These are phyloP conservation scores for Pseudognaphalium luteoalbum DNA, from an alignment of 129 eudicot genomes.

Conservation along the genomic window DNA sequence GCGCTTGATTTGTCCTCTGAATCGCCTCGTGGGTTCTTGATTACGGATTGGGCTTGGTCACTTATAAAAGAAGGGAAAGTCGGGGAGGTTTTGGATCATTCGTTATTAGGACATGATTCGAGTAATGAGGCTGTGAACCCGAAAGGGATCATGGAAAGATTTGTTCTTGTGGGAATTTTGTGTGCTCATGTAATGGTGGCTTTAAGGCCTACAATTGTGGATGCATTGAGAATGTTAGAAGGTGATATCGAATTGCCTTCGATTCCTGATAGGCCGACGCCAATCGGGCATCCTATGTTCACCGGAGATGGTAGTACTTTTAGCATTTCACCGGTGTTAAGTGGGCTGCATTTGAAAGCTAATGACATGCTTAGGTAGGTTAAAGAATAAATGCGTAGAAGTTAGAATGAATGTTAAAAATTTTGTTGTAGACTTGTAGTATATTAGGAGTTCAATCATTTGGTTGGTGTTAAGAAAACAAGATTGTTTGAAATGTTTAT, in stretches of 20 bases:
- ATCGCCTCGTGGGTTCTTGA: conserved; percentile 54
- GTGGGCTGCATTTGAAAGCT: conserved; percentile 46
- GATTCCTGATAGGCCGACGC: conserved; percentile 73
- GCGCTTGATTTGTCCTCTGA: conserved; percentile 67
- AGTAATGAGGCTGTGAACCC: conserved; percentile 49
- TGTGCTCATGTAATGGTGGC: conserved; percentile 96
- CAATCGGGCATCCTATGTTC: conserved; percentile 65
- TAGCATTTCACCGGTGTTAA: conserved; percentile 66
- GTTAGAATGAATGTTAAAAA: not conserved
- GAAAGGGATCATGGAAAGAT: conserved; percentile 72
- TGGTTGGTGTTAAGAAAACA: conserved; percentile 13
- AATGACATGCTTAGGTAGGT: conserved; percentile 75
- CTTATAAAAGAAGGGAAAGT: conserved; percentile 61
- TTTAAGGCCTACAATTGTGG: conserved; percentile 70
- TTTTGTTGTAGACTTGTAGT: not conserved
- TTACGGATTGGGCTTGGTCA: conserved; percentile 88
- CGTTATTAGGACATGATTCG: conserved; percentile 38
- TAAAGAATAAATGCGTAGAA: conserved; percentile 1
- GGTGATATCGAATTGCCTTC: conserved; percentile 82
- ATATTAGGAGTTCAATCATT: conserved; percentile 7
- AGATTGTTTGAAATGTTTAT: conserved; percentile 14
- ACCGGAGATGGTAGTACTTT: conserved; percentile 44
- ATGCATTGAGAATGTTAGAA: conserved; percentile 77
- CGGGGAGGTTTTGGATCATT: conserved; percentile 47
- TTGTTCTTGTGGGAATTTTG: conserved; percentile 66